phyloP scores from a whole-genome alignment of 2,329 filamentous ascomycete genomes.

The Aspergillus phoenicis region DNA sequence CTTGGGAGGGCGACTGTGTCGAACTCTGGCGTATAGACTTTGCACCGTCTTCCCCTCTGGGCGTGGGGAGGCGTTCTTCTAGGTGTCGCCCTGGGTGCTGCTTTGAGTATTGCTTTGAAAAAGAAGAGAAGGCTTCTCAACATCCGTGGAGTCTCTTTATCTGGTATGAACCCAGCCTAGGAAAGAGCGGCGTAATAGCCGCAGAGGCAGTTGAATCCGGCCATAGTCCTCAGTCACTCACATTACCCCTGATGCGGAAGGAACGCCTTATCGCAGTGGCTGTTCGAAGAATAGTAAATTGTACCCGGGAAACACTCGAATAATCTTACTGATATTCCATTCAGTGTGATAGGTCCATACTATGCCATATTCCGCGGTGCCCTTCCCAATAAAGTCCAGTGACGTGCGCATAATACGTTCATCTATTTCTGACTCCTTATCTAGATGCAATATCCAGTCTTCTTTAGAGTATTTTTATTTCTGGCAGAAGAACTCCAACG shows the following conservation, averaged over 20 bases:
- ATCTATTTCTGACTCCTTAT: slow-evolving; percentile 20
- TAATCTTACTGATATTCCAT: no score
- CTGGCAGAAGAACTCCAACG: slow-evolving; percentile 14
- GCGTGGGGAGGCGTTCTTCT: no score
- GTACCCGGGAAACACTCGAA: slow-evolving; percentile 5
- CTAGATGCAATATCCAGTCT: slow-evolving; percentile 20
- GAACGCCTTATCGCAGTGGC: slow-evolving; percentile 14
- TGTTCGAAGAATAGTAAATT: slow-evolving; percentile 15
- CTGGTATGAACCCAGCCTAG: slow-evolving; percentile 10
- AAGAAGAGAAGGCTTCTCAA: no score
- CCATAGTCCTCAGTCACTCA: slow-evolving; percentile 17
- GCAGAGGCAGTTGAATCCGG: slow-evolving; percentile 15
- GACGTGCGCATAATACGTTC: slow-evolving; percentile 10
- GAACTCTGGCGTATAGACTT: no score
- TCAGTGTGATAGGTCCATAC: not conserved
- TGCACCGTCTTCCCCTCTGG: no score
- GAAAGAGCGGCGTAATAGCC: slow-evolving; percentile 10
- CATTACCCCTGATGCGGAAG: slow-evolving; percentile 15
- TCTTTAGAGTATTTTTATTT: slow-evolving; percentile 11
- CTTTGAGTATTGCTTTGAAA: no score
- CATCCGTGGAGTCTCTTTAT: no score
- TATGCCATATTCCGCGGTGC: slow-evolving; percentile 15
- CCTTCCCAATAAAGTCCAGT: slow-evolving; percentile 19
- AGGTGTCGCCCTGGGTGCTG: no score
- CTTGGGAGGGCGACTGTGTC: no score